Base-by-base conservation (phyloP, 495 filamentous ascomycete species). In the Chaetomium tenue region DNA sequence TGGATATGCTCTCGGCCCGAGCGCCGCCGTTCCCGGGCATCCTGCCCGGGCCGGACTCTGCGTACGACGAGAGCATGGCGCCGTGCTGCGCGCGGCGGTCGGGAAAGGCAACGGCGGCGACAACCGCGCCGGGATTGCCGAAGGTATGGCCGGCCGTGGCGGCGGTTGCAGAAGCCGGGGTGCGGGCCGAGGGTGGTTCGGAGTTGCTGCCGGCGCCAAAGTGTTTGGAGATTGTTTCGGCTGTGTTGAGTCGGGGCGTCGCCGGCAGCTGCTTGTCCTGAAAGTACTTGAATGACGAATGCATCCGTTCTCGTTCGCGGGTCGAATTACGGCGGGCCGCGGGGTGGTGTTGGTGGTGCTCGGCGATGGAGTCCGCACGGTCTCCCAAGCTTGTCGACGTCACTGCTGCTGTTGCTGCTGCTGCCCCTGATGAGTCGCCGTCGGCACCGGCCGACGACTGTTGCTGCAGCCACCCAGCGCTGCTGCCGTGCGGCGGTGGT, bases 1-100 rank as follows among this genome's bases (percentile, higher is more conserved):
- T 75, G 53, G 76, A 77, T 39, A 78, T 52, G 71, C 74, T 78
- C 65, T 77, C 78, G 70, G 74, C 64, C 64, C 77, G 75, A 63
- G 63, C 63, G 59, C 65, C 63, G 56, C 60, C 58, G 63, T 62
- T 60, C 44, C 64, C 61, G 47, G 65, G 61, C 25, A 39, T 28
- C 61, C 68, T 70, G 37, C 40, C 61, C 9, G 70, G 67, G 58
- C 63, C 64, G 68, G 67, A 55, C 47, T 72, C 69, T 57, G 70
- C 60, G 51, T 76, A 75, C 48, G 64, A 60, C 52, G 64, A 60
- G 61, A 66, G 63, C 78, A 78, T 77, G 69, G 70, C 68, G 64
- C 73, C 72, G 75, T 79, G 71, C 40, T 53, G 66, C 61, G 55
- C 37, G 40, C 69, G 71, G 30, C 70, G 67, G 22, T 76, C 71